Base-by-base conservation (phyloP, 768 basidiomycete species). In the Phylloporus arenicola region DNA sequence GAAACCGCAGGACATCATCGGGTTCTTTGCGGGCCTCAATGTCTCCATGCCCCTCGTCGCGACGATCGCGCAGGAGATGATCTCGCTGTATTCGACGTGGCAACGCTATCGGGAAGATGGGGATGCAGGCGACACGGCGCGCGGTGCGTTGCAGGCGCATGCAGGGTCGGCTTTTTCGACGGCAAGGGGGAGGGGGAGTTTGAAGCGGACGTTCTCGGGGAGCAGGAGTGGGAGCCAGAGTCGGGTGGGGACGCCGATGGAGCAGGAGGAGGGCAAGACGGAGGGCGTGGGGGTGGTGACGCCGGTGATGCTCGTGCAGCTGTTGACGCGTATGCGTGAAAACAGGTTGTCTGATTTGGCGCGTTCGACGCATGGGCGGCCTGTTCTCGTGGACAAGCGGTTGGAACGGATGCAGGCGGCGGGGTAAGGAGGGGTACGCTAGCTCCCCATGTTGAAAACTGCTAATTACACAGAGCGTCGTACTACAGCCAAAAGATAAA, bases 71-170 rank as follows among this genome's bases (percentile, higher is more conserved):
- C 94, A 97, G 62, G 90, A 98, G 70, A 90, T 98, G 56, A 77
- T 97, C 47, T 81, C 87, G 4, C 69, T 96, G 30, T 98, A 97
- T 68, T 80, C 87, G 5, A 77, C 93, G 0, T 97, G 94, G 92
- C 87, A 88, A 34, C 74, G 80, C 9, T 92, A 91, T 68, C 82
- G 81, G 49, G 86, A 90, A 53, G 81, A 86, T 39, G 71, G 70
- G 4, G 61, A 74, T 10, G 68, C 71, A 3, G 71, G 73, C n/a
- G 57, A 54, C n/a, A 25, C 20, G 22, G 53, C 31, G 33, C 58
- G 53, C 0, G 45, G 55, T 5, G 48, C 63, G 8, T 37, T 39
- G 1, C 64, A 52, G 42, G 19, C 45, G 4, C 63, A 25, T 7
- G 41, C 37, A 8, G 59, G 55, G 17, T 62, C 57, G 10, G 57